These are phyloP conservation scores for Chaetothyriales sp. DNA, from an alignment of 2,329 filamentous ascomycete species.

Conservation along the genomic window DNA sequence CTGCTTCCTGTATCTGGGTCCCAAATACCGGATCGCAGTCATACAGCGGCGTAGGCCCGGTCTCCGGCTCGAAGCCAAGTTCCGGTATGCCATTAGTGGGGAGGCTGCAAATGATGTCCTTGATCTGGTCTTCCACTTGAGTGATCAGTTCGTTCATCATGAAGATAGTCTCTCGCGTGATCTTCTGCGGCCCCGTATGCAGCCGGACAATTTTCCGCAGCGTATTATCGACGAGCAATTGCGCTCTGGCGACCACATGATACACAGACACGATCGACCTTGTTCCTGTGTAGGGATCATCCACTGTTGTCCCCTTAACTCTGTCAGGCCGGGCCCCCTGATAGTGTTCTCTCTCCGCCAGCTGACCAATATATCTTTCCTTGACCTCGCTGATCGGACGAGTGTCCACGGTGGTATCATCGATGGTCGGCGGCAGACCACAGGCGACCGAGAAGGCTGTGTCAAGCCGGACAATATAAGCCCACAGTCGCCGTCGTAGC, in stretches of 20 bases:
- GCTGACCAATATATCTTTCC: slow-evolving; percentile 29
- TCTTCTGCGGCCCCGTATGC: slow-evolving; percentile 31
- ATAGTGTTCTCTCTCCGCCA: slow-evolving; percentile 26
- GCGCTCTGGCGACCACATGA: slow-evolving; percentile 27
- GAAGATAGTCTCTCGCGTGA: slow-evolving; percentile 32
- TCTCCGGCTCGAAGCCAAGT: slow-evolving; percentile 16
- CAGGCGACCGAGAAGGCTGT: slow-evolving; percentile 37
- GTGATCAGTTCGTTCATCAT: slow-evolving; percentile 29
- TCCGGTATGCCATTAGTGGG: slow-evolving; percentile 22
- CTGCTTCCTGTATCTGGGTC: slow-evolving; percentile 12
- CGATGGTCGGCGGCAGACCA: slow-evolving; percentile 34
- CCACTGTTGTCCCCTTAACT: slow-evolving; percentile 27
- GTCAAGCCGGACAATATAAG: slow-evolving; percentile 38
- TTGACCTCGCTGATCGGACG: slow-evolving; percentile 34
- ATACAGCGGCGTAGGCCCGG: not conserved
- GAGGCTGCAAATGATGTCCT: slow-evolving; percentile 31
- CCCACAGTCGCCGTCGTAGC: slow-evolving; percentile 28
- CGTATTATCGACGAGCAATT: slow-evolving; percentile 32
- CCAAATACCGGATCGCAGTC: slow-evolving; percentile 12
- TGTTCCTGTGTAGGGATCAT: slow-evolving; percentile 30
- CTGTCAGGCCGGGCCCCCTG: slow-evolving; percentile 22
- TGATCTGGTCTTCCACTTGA: slow-evolving; percentile 29
- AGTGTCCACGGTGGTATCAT: slow-evolving; percentile 37
- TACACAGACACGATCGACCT: slow-evolving; percentile 28
- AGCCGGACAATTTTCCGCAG: slow-evolving; percentile 31